Evolutionary conservation across 305 asterid genomes (phyloP), one percentile per base, ranked within the genome.

Genomic region (Fraxinus greggii): DNA sequence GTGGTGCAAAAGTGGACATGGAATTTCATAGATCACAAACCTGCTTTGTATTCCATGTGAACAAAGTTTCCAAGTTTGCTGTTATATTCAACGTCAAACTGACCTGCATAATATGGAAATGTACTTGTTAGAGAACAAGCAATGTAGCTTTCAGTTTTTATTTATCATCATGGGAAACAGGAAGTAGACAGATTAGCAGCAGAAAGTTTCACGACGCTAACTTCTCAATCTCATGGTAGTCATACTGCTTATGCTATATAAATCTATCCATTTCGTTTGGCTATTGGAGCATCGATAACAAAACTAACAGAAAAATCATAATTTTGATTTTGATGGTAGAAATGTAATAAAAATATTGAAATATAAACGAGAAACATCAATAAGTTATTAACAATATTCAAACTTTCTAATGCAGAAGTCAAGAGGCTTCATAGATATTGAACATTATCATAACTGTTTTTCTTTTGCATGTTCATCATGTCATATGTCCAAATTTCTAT

Each of bases 1-100:
- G 17, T 40, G 3, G 33, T 5, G 28, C 69, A 59, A 24, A 63
- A 63, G 72, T 24, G 32, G 23, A 63, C 72, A 63, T 23, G 19
- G 33, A 2, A 63, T 63, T 63, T 12, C 31, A 63, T 54, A 54
- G 65, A 54, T 54, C 72, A 72, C 89, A 76, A 79, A 95, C 99
- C 99, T 95, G 98, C 87, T 94, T 95, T 28, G 98, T 93, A 77
- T 95, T 94, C 99, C 99, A 95, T 10, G 99, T 95, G 88, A 95
- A 95, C 86, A 93, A 80, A 23, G 99, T 91, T 85, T 90, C 89
- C 79, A 95, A 85, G 88, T 94, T 89, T 70, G 97, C 97, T 77
- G 99, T 89, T 88, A 95, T 87, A 82, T 94, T 95, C 89, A 95
- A 63, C n/a, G 97, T 94, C 90, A 95, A 81, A 92, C 98, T 95